These are phyloP conservation scores for Pezicula carpinea DNA, from an alignment of 2,329 filamentous ascomycete species.

Conservation along the genomic window DNA sequence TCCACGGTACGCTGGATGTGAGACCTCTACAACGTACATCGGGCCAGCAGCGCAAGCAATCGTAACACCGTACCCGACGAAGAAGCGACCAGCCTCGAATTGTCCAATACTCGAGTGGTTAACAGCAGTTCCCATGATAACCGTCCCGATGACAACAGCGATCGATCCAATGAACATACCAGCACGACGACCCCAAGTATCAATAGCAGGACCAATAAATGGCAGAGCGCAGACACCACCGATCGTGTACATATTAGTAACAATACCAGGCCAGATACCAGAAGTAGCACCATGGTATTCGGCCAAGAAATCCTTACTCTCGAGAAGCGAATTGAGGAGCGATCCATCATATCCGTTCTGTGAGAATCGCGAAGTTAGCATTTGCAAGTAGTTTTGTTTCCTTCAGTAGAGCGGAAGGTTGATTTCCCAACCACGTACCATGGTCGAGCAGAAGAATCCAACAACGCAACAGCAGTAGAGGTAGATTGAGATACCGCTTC, in stretches of 20 bases:
- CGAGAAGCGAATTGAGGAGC: conserved; percentile 43
- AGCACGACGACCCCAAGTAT: conserved; percentile 41
- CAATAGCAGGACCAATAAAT: conserved; percentile 41
- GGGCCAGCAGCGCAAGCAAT: conserved; percentile 42
- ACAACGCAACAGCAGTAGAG: conserved; percentile 41
- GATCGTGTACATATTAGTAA: conserved; percentile 48
- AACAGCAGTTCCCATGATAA: conserved; percentile 37
- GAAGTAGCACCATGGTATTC: conserved; percentile 37
- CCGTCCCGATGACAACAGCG: conserved; percentile 40
- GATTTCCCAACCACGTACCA: too few species aligned
- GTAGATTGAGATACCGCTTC: conserved; percentile 34
- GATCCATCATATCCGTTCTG: conserved; percentile 47
- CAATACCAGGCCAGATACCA: conserved; percentile 44
- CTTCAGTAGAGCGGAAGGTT: too few species aligned
- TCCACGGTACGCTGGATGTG: conserved; percentile 42
- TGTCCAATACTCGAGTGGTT: conserved; percentile 30
- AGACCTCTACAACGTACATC: conserved; percentile 43
- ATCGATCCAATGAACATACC: conserved; percentile 43
- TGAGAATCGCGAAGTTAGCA: too few species aligned
- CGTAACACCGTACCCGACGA: conserved; percentile 53
- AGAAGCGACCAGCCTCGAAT: conserved; percentile 53
- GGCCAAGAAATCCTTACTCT: conserved; percentile 36
- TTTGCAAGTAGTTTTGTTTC: too few species aligned
- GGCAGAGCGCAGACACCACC: conserved; percentile 43
- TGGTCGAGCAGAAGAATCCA: conserved; percentile 45